A percentile compares a stretch with the other conserved stretches of the same genome.
These are phyloP conservation scores for Xylariales sp. DNA, from an alignment of 2,329 filamentous ascomycete genomes.

Conservation along the genomic window DNA sequence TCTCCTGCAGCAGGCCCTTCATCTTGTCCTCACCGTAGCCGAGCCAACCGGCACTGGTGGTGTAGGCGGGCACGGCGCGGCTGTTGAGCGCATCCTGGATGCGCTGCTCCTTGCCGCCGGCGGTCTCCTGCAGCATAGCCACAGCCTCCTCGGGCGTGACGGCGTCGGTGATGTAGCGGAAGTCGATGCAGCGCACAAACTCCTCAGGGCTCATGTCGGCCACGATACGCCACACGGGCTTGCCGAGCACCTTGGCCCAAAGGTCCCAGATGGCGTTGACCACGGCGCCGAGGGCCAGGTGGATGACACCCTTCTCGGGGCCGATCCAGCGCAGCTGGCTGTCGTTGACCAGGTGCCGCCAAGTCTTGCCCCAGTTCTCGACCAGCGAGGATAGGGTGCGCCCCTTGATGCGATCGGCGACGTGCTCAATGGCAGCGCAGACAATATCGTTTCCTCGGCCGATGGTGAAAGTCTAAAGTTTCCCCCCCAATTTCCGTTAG, in stretches of 20 bases:
- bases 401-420: constrained; percentile 71
- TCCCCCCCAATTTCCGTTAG: too few relatives aligned
- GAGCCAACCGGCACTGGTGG: constrained; percentile 87
- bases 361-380: constrained; percentile 79
- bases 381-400: constrained; percentile 75
- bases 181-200: constrained; percentile 85
- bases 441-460: constrained; percentile 91
- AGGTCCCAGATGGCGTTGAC: constrained; percentile 93
- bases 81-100: constrained; percentile 69
- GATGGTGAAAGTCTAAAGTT: constrained; percentile 70
- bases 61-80: constrained; percentile 83
- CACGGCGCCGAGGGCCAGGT: constrained; percentile 82
- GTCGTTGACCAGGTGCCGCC: constrained; percentile 88
- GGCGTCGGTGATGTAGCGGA: constrained; percentile 92
- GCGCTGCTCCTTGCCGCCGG: constrained; percentile 65
- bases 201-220: constrained; percentile 87
- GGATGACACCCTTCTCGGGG: constrained; percentile 90
- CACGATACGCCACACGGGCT: constrained; percentile 88
- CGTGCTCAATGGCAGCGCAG: constrained; percentile 74
- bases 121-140: constrained; percentile 60
- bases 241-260: constrained; percentile 83
- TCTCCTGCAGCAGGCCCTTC: constrained; percentile 68
- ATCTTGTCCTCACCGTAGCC: constrained; percentile 87
- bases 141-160: constrained; percentile 82
- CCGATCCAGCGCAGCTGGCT: constrained; percentile 91